Evolutionary conservation across 768 basidiomycete genomes (phyloP).

Genomic region (Dioszegia hungarica): DNA sequence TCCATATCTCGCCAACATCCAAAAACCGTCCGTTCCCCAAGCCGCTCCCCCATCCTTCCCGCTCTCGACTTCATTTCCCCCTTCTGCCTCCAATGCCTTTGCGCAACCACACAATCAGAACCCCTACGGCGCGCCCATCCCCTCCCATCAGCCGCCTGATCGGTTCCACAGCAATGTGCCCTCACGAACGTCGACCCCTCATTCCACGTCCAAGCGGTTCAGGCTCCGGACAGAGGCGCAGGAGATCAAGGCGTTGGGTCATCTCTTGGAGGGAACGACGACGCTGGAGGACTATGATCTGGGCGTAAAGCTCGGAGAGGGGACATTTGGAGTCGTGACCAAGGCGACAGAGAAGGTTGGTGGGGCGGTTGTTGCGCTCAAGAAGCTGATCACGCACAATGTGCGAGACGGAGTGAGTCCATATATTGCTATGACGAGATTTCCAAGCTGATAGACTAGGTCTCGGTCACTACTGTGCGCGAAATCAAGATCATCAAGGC

Average conservation of each 20-base stretch:
- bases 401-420: slow-evolving; percentile 80
- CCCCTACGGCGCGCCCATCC: background rate
- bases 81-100: slow-evolving; percentile 55
- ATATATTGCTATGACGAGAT: background rate
- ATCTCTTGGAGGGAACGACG: slow-evolving; percentile 40
- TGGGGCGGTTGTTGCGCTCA: slow-evolving; percentile 70
- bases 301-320: slow-evolving; percentile 86
- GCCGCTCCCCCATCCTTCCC: slow-evolving; percentile 26
- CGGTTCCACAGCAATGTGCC: no score
- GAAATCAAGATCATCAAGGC: slow-evolving; percentile 96
- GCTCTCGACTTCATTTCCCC: no score
- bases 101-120: background rate
- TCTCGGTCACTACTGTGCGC: slow-evolving; percentile 87
- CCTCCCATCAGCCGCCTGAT: no score
- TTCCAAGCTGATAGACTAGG: slow-evolving; percentile 25
- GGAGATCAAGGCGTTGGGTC: slow-evolving; percentile 23
- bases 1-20: slow-evolving; percentile 56
- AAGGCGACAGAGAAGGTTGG: slow-evolving; percentile 68
- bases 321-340: slow-evolving; percentile 97
- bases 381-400: slow-evolving; percentile 93
- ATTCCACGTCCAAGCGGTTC: slow-evolving; percentile 10
- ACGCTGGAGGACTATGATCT: slow-evolving; percentile 69
- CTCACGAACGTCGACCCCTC: slow-evolving; percentile 58
- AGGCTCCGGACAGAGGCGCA: slow-evolving; percentile 15
- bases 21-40: slow-evolving; percentile 30